Evolutionary conservation across 768 basidiomycete species (phyloP), one percentile per base, ranked within the genome.

Genomic region (Austroboletus festivus): DNA sequence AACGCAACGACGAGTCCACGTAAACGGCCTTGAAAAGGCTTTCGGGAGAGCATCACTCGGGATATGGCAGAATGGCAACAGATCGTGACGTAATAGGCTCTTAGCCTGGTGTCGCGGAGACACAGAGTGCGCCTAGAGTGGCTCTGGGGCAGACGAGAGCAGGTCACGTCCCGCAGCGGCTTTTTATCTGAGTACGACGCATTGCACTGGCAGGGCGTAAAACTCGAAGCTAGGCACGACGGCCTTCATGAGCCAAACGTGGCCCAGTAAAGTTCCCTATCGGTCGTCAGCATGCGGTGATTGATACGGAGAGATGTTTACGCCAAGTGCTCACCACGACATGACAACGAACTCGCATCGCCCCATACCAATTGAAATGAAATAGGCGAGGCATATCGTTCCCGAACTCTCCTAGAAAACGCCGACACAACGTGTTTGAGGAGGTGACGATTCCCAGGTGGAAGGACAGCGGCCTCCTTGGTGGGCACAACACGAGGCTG

Each of bases 1-100:
- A 74, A 66, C 0, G 68, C 69, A 8, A 74, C 55, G 41, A 74
- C 67, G 19, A 74, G 64, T 15, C 64, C 65, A 18, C 66, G 68
- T 22, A 50, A 38, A 20, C 60, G 59, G 16, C 77, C 77, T 13
- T 58, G 58, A 53, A 68, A 79, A 10, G 65, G 61, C n/a, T 68
- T 54, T 47, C 72, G 61, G 30, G 69, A 59, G 22, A 63, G 49
- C 71, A 73, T 71, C 18, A 20, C 13, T 38, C 18, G 19, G 19
- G 18, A 37, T 26, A 28, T 28, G 11, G 5, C 15, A 4, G 39
- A 23, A 22, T n/a, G 28, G 46, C 38, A 44, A 47, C 28, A 41
- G 44, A 28, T 28, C 3, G 43, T 43, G 28, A 59, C 44, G 57
- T 59, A 51, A 59, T 15, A 3, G 33, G 26, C 15, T 45, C 4